Evolutionary conservation across 805 yeast species (phyloP).

Genomic region (Saturnispora sekii): DNA sequence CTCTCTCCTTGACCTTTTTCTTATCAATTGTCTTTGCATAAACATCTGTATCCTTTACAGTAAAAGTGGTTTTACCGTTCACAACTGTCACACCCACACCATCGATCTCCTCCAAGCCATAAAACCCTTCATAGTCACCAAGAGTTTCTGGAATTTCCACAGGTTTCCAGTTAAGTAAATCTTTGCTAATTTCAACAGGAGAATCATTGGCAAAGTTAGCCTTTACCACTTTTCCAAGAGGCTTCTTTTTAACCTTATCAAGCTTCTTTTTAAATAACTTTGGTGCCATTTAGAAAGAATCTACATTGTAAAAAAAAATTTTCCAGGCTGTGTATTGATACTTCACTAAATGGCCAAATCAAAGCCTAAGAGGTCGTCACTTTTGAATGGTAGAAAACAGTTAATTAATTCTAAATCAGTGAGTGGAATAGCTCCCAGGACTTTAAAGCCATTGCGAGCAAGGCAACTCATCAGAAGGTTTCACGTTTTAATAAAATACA

Average conservation of each 20-base stretch:
- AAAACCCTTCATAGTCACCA: slow-evolving; percentile 84
- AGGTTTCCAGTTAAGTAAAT: slow-evolving; percentile 62
- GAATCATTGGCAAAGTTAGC: slow-evolving; percentile 1
- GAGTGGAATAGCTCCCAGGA: slow-evolving; percentile 26
- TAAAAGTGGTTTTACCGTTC: slow-evolving; percentile 57
- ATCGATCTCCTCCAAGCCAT: slow-evolving; percentile 88
- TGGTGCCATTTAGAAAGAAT: slow-evolving; percentile 2
- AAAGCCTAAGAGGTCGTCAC: no score
- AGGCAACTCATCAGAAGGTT: slow-evolving; percentile 69
- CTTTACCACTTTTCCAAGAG: slow-evolving; percentile 4
- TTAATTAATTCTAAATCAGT: no score
- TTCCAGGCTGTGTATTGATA: slow-evolving; percentile 3
- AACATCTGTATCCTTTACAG: slow-evolving; percentile 29
- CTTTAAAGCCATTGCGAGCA: slow-evolving; percentile 60
- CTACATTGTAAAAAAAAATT: not conserved
- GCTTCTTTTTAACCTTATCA: not conserved
- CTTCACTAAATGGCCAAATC: not conserved
- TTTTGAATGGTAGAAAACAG: no score
- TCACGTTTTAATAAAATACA: slow-evolving; percentile 59
- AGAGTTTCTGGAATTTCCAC: slow-evolving; percentile 76
- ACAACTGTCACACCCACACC: slow-evolving; percentile 78
- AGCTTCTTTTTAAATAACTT: slow-evolving; percentile 5
- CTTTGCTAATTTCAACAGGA: slow-evolving; percentile 28
- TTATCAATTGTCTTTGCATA: slow-evolving; percentile 9
- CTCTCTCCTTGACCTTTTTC: slow-evolving; percentile 19